Evolutionary conservation across 192 early-diverging fungal species (phyloP), one percentile per base, ranked within the genome.

Genomic region (Coemansia sp.): DNA sequence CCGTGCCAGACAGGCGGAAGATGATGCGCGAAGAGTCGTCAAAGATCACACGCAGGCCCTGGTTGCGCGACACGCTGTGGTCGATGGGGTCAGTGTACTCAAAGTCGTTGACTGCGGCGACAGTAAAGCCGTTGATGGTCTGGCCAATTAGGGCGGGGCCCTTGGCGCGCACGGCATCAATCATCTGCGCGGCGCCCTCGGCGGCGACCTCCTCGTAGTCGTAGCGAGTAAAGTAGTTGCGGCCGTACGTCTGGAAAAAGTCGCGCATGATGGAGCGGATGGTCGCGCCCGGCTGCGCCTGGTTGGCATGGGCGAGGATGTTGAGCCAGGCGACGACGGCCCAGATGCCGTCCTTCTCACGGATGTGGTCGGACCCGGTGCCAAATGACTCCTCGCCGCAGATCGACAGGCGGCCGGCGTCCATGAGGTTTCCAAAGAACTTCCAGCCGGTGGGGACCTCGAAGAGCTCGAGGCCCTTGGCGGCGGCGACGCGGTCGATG

Each of bases 351-450:
- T 99, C 97, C 85, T 99, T 99, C 74, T 99, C 97, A 58, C 97
- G 94, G 59, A 99, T 96, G 62, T 98, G 96, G 81, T 98, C 96
- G 0, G 95, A 96, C 58, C 97, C 97, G 14, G 97, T 99, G 57
- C 97, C 97, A 79, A 99, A 99, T 6, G 91, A 93, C 82, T 99
- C 97, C 70, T 99, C 97, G 58, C 97, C 97, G 71, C 97, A 99
- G 64, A 99, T 94, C 1, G 94, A 95, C 63, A 94, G 85, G 45
- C 92, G 85, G 17, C 91, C 92, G 32, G 94, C 96, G 73, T 99
- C 97, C 96, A 99, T 97, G 42, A 99, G 78, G 84, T 98, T 98
- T 43, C 97, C 96, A 89, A 99, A 99, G 86, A 99, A 99, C 84
- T 96, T 93, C 91, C 91, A 92, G 39, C 89, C 93, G 6, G 97